Base-by-base conservation (phyloP, 805 yeast genomes). In the Maudiozyma saulgeensis region DNA sequence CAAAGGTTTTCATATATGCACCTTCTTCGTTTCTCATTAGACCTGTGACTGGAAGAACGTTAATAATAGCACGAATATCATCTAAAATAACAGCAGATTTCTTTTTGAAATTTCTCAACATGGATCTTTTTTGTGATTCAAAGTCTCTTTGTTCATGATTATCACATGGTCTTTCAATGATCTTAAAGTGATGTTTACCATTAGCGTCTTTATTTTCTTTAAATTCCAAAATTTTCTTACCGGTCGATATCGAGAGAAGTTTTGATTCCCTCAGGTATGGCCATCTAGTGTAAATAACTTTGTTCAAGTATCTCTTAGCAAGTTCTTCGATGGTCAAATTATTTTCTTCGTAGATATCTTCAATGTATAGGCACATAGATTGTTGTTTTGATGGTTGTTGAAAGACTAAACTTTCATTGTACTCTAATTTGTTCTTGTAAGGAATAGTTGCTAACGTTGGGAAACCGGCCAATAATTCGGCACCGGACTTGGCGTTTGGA, bases 181-280 rank as follows among this genome's bases (percentile, higher is more conserved):
- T 41, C 52, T 68, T 75, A 35, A 64, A 55, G 3, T 63, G 61
- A 46, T 72, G 49, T 37, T 51, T 52, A 9, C 51, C 54, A 2
- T 43, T 15, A 3, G 45, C 37, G 21, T 56, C 49, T 12, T 23
- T 41, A 21, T 12, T 15, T 26, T 50, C 47, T 44, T 49, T 49
- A 11, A 56, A 59, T 28, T 63, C 63, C 57, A 77, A 85, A 43
- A 70, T 72, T 57, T 65, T 68, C 16, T 71, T 65, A 13, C 74
- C 77, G 62, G 85, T 90, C 35, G 74, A 63, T 4, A 91, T 77
- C 21, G 76, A 74, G 12, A 80, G 71, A 40, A 91, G 80, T 59
- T 77, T 80, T 9, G 89, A 84, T 68, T 91, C 97, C 56, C 81
- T 76, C 55, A 93, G 71, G 60, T 80, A 87, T n/a, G 99, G 99